Evolutionary conservation across 2,329 filamentous ascomycete species (phyloP).

Genomic region (Pleoardoris graminearum): DNA sequence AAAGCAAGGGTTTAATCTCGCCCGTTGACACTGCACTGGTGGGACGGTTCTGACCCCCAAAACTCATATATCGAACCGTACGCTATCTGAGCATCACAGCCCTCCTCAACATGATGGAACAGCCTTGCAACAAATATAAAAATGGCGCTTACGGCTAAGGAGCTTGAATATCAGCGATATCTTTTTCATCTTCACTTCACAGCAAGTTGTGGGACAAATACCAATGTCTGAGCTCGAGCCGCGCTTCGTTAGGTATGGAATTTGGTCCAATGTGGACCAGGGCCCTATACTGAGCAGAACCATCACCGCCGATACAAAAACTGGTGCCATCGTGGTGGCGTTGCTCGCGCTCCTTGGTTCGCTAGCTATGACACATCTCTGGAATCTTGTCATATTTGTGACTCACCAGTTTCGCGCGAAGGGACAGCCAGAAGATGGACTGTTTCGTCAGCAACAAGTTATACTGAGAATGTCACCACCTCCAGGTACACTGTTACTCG

Average conservation of each 20-base stretch:
- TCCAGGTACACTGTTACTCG: conserved; percentile 8
- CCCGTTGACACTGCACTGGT: too few species aligned
- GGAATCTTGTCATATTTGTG: conserved; percentile 12
- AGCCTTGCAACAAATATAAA: too few species aligned
- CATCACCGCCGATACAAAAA: conserved; percentile 13
- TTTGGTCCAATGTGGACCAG: conserved; percentile 12
- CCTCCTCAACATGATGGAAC: too few species aligned
- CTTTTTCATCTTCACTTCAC: too few species aligned
- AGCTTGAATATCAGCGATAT: too few species aligned
- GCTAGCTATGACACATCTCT: conserved; percentile 9
- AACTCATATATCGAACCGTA: too few species aligned
- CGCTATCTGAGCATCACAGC: too few species aligned
- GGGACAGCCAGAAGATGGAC: conserved; percentile 8
- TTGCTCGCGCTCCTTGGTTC: conserved; percentile 13
- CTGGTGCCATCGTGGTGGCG: conserved; percentile 13
- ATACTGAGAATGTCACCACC: conserved; percentile 12
- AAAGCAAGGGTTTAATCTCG: too few species aligned
- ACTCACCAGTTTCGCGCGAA: conserved; percentile 13
- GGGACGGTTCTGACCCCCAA: too few species aligned
- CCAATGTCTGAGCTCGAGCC: conserved; percentile 18
- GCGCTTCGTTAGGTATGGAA: conserved; percentile 14
- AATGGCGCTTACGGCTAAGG: too few species aligned
- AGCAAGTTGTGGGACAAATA: too few species aligned
- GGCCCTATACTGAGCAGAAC: conserved; percentile 15
- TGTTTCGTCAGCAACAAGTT: conserved; percentile 17